These are phyloP conservation scores for Arthrobotrys megalospora DNA, from an alignment of 2,329 filamentous ascomycete species.

Conservation along the genomic window DNA sequence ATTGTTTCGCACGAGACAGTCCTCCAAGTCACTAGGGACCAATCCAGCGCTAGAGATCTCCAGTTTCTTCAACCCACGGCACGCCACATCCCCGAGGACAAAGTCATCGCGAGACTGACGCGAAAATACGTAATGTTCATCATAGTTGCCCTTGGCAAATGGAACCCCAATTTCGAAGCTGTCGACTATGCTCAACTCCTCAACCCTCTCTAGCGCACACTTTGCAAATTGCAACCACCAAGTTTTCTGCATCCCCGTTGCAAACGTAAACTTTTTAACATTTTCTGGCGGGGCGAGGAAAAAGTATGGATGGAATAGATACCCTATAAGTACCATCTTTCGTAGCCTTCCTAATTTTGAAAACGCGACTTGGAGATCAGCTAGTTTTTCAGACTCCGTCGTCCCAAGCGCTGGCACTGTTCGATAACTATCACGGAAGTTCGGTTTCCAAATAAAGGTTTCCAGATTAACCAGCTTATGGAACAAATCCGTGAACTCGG, in stretches of 20 bases:
- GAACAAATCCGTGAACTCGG: background rate
- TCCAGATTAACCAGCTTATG: background rate
- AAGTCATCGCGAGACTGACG: background rate
- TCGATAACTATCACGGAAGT: too few species aligned
- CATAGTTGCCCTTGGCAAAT: too few species aligned
- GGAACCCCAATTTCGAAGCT: too few species aligned
- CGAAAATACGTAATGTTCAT: too few species aligned
- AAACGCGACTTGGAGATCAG: background rate
- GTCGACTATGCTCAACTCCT: too few species aligned
- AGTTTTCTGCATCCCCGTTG: background rate
- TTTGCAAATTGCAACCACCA: constrained; percentile 22
- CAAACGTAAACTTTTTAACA: background rate
- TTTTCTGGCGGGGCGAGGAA: constrained; percentile 5
- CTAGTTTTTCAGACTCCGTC: background rate
- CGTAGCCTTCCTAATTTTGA: background rate
- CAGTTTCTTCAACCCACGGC: background rate
- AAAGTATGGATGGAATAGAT: constrained; percentile 11
- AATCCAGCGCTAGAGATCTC: background rate
- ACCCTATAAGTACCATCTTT: background rate
- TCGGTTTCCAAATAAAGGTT: background rate
- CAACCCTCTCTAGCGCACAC: background rate
- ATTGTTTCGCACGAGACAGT: background rate
- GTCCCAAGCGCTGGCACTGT: background rate
- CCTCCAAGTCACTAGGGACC: background rate
- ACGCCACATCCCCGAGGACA: background rate